Conservation (phyloP, 163 green algal species). For the Dunaliella salina region DNA sequence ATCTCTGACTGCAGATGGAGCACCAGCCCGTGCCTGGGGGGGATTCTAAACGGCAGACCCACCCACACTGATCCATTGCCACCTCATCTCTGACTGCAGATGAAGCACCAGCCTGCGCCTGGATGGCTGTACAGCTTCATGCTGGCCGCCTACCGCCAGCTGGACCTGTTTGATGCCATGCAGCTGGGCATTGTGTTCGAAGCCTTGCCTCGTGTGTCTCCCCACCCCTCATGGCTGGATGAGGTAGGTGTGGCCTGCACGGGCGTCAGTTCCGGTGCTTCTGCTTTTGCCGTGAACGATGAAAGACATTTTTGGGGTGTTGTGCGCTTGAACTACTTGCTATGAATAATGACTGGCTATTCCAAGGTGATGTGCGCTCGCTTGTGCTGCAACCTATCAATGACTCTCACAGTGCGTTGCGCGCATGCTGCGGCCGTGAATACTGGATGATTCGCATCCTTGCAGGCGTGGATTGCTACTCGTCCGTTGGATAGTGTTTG, state of each 20-base stretch:
- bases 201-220: slow-evolving; percentile 30
- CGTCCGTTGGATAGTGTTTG: too few relatives aligned
- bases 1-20: neutral
- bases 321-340: neutral
- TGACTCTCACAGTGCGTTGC: neutral
- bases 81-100: neutral
- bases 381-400: neutral
- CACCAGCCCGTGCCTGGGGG: too few relatives aligned
- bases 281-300: neutral
- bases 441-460: too few relatives aligned
- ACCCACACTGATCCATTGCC: too few relatives aligned
- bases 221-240: slow-evolving; percentile 31
- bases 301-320: neutral
- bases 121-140: slow-evolving; percentile 51
- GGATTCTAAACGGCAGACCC: too few relatives aligned
- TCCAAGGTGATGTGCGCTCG: neutral
- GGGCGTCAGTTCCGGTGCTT: neutral
- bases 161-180: slow-evolving; percentile 31
- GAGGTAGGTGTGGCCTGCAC: slow-evolving; percentile 6
- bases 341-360: neutral
- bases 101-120: slow-evolving; percentile 16
- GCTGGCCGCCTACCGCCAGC: slow-evolving; percentile 31
- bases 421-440: too few relatives aligned
- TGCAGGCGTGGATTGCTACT: too few relatives aligned
- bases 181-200: slow-evolving; percentile 47